These are phyloP conservation scores for Gossypium arboreum DNA, from an alignment of 345 rosid species.

Conservation along the genomic window DNA sequence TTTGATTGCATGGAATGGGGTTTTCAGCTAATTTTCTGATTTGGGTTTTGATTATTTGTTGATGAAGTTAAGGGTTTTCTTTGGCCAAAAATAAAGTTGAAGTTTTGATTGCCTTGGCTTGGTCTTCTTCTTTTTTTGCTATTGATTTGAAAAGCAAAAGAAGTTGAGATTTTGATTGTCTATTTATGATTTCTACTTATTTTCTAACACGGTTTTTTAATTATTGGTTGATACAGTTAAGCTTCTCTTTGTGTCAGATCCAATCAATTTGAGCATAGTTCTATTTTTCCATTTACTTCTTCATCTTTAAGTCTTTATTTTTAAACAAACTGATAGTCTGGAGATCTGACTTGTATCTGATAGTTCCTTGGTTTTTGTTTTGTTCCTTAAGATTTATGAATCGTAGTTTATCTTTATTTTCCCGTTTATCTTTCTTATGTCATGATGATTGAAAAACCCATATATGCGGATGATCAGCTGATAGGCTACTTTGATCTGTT, in stretches of 20 bases:
- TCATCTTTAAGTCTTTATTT: not conserved
- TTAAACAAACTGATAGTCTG: not conserved
- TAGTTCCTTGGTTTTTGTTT: not conserved
- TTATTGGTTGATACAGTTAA: too few relatives aligned
- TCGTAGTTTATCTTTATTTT: not conserved
- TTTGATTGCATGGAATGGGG: not conserved
- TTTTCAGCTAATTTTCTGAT: not conserved
- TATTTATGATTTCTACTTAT: not conserved
- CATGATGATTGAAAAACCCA: not conserved
- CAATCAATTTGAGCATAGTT: constrained; percentile 9
- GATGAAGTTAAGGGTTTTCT: not conserved
- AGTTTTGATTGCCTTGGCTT: not conserved
- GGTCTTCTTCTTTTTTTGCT: not conserved
- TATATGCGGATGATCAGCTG: constrained; percentile 2
- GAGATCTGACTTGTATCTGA: constrained; percentile 9
- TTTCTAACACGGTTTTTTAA: not conserved
- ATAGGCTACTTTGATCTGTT: constrained; percentile 6
- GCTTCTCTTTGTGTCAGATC: constrained; percentile 17
- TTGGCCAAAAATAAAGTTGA: not conserved
- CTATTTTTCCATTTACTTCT: not conserved
- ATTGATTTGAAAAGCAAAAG: not conserved
- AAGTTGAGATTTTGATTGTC: not conserved
- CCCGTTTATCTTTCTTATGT: not conserved
- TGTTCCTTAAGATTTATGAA: not conserved
- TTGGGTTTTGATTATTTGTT: not conserved